phyloP scores from a whole-genome alignment of 805 yeast genomes.

The Lachancea thermotolerans region DNA sequence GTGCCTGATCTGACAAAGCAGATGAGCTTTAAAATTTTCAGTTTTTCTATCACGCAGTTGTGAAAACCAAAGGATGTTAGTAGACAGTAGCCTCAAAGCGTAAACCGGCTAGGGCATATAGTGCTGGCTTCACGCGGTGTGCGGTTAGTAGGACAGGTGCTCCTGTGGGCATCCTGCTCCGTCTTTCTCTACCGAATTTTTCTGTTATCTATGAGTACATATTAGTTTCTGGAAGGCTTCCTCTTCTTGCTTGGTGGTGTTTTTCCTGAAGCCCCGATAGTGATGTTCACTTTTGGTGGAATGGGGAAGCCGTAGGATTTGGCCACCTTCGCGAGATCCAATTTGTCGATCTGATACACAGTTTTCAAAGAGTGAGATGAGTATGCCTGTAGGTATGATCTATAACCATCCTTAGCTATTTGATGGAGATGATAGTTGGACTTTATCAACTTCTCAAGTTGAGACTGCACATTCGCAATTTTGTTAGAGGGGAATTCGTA shows the following conservation, averaged over 20 bases:
- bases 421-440: conserved; percentile 92
- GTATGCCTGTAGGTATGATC: conserved; percentile 94
- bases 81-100: too few species aligned
- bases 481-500: conserved; percentile 92
- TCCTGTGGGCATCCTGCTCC: too few species aligned
- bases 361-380: conserved; percentile 95
- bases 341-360: conserved; percentile 91
- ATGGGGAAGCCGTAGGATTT: conserved; percentile 89
- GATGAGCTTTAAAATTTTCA: background rate
- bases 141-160: too few species aligned
- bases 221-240: conserved; percentile 12
- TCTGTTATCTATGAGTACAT: background rate
- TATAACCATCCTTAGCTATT: conserved; percentile 94
- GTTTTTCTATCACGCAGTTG: background rate
- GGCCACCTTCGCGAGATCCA: conserved; percentile 91
- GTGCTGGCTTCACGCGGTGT: too few species aligned
- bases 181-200: background rate
- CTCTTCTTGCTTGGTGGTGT: conserved; percentile 33
- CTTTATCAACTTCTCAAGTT: conserved; percentile 81
- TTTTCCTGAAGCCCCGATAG: conserved; percentile 89
- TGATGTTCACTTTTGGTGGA: conserved; percentile 95
- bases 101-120: too few species aligned
- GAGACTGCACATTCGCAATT: conserved; percentile 94
- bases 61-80: too few species aligned
- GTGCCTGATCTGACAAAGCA: background rate